phyloP scores from a whole-genome alignment of 805 yeast genomes.

The Zygosaccharomyces siamensis region DNA sequence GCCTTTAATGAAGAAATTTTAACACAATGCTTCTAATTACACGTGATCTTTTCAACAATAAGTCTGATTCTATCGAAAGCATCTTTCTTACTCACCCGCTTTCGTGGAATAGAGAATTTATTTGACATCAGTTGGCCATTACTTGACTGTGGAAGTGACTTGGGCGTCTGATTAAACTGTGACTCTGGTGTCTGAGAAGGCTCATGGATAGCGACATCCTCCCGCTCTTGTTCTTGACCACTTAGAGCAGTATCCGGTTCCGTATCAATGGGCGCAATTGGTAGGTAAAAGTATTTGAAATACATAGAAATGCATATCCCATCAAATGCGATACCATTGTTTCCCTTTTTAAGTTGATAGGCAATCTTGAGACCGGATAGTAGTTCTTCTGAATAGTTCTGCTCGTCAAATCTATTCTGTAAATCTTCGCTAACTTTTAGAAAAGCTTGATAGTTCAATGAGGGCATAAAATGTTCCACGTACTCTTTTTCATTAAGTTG shows the following conservation, averaged over 20 bases:
- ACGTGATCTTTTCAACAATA: conserved; percentile 27
- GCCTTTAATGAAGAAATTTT: not conserved
- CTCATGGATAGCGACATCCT: not conserved
- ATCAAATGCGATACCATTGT: conserved; percentile 32
- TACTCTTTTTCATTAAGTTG: conserved; percentile 27
- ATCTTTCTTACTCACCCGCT: conserved; percentile 34
- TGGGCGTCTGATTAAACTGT: not conserved
- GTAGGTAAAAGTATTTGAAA: conserved; percentile 29
- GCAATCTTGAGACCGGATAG: conserved; percentile 26
- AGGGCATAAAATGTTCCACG: conserved; percentile 26
- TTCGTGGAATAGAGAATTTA: conserved; percentile 19
- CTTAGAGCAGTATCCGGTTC: not conserved
- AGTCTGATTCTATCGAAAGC: conserved; percentile 30
- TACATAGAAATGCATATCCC: conserved; percentile 29
- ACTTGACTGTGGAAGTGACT: not conserved
- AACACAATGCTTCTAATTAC: conserved; percentile 6
- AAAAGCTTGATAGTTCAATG: conserved; percentile 26
- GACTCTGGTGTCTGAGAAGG: not conserved
- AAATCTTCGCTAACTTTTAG: conserved; percentile 22
- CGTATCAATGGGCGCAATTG: conserved; percentile 11
- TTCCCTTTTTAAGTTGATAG: conserved; percentile 30
- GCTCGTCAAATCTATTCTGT: conserved; percentile 15
- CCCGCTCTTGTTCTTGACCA: conserved; percentile 5
- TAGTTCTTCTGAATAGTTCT: conserved; percentile 17
- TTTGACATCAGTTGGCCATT: conserved; percentile 1